Evolutionary conservation across 495 filamentous ascomycete species (phyloP).

Genomic region (Aspergillus carlsbadensis): DNA sequence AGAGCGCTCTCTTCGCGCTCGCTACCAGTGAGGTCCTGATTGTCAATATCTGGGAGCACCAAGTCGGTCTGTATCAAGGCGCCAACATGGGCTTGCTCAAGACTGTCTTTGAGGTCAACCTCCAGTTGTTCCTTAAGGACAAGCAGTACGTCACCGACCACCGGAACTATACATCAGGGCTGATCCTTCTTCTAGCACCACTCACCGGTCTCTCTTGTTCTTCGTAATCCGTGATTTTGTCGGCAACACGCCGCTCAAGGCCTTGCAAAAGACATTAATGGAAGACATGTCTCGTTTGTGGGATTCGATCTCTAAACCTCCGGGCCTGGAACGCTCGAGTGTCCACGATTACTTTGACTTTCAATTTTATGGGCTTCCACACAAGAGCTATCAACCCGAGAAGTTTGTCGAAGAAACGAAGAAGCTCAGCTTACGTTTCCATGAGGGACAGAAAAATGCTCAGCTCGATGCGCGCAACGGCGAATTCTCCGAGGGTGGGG

Average conservation of each 20-base stretch:
- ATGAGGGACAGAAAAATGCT: conserved; percentile 69
- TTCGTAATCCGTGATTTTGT: conserved; percentile 98
- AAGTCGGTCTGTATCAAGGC: conserved; percentile 96
- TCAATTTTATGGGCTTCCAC: conserved; percentile 90
- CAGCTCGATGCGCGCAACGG: conserved; percentile 50
- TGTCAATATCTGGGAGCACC: conserved; percentile 99
- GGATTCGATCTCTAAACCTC: conserved; percentile 85
- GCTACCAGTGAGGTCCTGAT: conserved; percentile 98
- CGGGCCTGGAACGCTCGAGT: conserved; percentile 79
- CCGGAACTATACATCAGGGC: conserved; percentile 1
- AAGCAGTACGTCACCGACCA: conserved; percentile 61
- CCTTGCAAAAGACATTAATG: conserved; percentile 83
- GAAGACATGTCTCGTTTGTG: conserved; percentile 90
- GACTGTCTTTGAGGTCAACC: conserved; percentile 97
- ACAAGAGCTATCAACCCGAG: conserved; percentile 96
- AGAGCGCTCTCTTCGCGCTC: conserved; percentile 93
- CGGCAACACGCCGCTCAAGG: conserved; percentile 82
- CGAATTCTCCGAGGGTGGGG: conserved; percentile 73
- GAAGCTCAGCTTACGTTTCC: conserved; percentile 78
- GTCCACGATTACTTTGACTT: conserved; percentile 99
- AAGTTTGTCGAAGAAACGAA: conserved; percentile 79
- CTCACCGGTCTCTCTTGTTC: conserved; percentile 89
- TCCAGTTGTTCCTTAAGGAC: conserved; percentile 94
- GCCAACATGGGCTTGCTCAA: conserved; percentile 98
- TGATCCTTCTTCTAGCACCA: conserved; percentile 58